Evolutionary conservation across 495 filamentous ascomycete genomes (phyloP).

Genomic region (Aspergillus taichungensis): DNA sequence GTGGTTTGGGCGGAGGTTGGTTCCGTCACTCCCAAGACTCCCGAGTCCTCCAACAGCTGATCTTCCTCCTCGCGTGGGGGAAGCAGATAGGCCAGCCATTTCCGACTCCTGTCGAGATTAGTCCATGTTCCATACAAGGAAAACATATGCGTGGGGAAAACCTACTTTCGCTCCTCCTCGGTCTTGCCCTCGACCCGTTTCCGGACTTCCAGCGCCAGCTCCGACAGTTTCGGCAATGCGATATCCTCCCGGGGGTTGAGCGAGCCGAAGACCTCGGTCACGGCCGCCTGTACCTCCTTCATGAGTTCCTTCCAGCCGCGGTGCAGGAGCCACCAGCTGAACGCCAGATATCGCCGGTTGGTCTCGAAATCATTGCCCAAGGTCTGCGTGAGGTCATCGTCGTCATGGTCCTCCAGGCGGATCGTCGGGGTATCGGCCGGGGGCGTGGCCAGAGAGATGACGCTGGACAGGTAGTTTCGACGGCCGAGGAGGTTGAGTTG

Average conservation of each 20-base stretch:
- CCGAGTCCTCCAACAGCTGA: constrained; percentile 73
- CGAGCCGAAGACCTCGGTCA: constrained; percentile 76
- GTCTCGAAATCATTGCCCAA: constrained; percentile 90
- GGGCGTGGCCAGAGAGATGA: constrained; percentile 75
- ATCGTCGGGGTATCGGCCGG: constrained; percentile 55
- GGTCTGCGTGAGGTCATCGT: constrained; percentile 63
- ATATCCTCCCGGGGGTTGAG: constrained; percentile 85
- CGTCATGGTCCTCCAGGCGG: constrained; percentile 80
- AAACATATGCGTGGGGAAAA: constrained; percentile 7
- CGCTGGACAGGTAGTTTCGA: constrained; percentile 87
- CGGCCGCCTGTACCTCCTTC: constrained; percentile 66
- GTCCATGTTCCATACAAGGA: background rate
- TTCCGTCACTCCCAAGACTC: constrained; percentile 51
- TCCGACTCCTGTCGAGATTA: constrained; percentile 19
- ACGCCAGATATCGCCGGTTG: constrained; percentile 86
- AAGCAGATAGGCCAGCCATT: constrained; percentile 81
- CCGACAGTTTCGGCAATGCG: constrained; percentile 64
- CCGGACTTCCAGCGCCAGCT: constrained; percentile 69
- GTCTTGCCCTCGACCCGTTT: constrained; percentile 73
- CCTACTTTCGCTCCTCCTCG: constrained; percentile 54
- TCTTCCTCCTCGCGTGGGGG: constrained; percentile 70
- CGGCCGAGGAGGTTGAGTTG: constrained; percentile 96
- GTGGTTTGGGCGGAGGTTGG: constrained; percentile 34
- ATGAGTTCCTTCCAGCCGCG: constrained; percentile 77
- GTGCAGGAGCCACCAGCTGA: constrained; percentile 97